phyloP scores from a whole-genome alignment of 192 early-diverging fungal species.

The Obelidium mucronatum region DNA sequence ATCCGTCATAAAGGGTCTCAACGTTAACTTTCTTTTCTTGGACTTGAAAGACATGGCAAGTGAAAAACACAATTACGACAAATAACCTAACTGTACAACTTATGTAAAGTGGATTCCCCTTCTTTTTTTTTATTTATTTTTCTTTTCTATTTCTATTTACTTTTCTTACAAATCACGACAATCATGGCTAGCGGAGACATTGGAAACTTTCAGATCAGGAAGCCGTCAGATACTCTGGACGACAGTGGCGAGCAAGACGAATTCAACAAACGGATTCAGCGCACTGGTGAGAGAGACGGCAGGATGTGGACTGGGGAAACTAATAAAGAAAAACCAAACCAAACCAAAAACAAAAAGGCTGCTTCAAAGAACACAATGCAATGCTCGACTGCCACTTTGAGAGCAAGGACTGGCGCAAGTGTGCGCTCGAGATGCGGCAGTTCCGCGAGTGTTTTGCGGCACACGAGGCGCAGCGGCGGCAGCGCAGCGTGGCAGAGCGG shows the following conservation, averaged over 20 bases:
- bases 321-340: not conserved
- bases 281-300: not conserved
- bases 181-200: no score
- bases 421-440: slow-evolving; percentile 74
- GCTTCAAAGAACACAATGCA: slow-evolving; percentile 78
- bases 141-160: no score
- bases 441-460: slow-evolving; percentile 76
- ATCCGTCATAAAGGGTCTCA: no score
- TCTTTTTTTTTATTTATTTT: no score
- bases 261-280: slow-evolving; percentile 17
- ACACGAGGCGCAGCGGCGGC: slow-evolving; percentile 32
- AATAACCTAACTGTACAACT: no score
- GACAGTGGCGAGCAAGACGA: slow-evolving; percentile 18
- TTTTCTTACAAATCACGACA: no score
- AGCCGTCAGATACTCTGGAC: not conserved
- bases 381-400: slow-evolving; percentile 86
- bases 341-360: slow-evolving; percentile 68
- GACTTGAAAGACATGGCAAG: no score
- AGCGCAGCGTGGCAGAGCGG: slow-evolving; percentile 2
- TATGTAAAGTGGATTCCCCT: no score
- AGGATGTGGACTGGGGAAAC: not conserved
- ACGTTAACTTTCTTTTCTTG: no score
- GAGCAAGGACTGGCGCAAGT: slow-evolving; percentile 88
- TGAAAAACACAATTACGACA: no score
- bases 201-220: not conserved